Evolutionary conservation across 2,329 filamentous ascomycete species (phyloP).

Genomic region (Colletotrichum orchidophilum): DNA sequence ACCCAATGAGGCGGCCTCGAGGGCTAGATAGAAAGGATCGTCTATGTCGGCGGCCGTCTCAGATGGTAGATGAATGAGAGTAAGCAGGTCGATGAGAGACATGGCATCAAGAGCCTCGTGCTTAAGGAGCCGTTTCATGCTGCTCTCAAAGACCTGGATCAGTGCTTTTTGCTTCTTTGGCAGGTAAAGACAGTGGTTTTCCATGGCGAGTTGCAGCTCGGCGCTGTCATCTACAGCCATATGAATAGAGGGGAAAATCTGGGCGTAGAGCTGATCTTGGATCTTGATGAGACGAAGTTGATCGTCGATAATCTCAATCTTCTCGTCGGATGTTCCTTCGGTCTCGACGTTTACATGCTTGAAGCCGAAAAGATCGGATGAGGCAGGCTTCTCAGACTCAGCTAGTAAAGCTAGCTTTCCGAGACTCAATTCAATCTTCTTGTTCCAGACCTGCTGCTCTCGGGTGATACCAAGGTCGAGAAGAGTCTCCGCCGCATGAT

Average conservation of each 20-base stretch:
- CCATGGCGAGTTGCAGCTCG: constrained; percentile 79
- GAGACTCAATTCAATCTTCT: constrained; percentile 90
- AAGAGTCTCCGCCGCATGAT: constrained; percentile 76
- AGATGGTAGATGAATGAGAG: constrained; percentile 68
- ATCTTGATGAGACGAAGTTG: constrained; percentile 76
- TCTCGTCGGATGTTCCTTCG: constrained; percentile 49
- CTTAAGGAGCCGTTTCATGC: constrained; percentile 74
- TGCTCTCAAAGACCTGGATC: constrained; percentile 75
- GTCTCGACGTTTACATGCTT: constrained; percentile 50
- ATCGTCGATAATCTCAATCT: constrained; percentile 65
- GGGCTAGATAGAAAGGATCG: constrained; percentile 79
- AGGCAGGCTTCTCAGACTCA: constrained; percentile 52
- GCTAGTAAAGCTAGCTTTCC: constrained; percentile 84
- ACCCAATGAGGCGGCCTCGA: constrained; percentile 67
- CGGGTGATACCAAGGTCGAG: constrained; percentile 73
- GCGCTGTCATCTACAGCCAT: constrained; percentile 83
- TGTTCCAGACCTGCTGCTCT: constrained; percentile 88
- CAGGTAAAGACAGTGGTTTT: constrained; percentile 67
- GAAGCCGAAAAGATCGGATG: constrained; percentile 35
- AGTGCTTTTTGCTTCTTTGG: constrained; percentile 71
- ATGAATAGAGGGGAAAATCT: constrained; percentile 73
- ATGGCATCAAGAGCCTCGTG: constrained; percentile 76
- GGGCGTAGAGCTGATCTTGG: constrained; percentile 81
- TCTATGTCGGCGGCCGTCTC: constrained; percentile 62
- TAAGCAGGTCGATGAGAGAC: constrained; percentile 78